phyloP scores from a whole-genome alignment of 495 filamentous ascomycete species.

The Aspergillus panamensis region DNA sequence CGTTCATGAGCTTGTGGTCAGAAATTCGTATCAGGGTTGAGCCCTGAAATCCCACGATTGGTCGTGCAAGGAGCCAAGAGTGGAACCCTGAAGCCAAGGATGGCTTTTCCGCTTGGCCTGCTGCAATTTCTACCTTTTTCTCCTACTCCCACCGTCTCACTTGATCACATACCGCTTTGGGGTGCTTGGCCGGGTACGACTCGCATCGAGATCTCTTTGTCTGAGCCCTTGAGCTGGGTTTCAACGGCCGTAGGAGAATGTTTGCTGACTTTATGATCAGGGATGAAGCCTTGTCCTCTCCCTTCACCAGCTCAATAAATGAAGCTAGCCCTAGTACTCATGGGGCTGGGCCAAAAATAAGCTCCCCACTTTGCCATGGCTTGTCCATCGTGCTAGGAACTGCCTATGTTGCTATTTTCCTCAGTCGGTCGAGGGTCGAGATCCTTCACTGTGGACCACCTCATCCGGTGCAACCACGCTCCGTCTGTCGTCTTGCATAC shows the following conservation, averaged over 20 bases:
- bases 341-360: neutral
- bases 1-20: constrained; percentile 21
- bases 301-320: neutral
- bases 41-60: neutral
- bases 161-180: neutral
- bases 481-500: neutral
- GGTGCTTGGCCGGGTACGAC: neutral
- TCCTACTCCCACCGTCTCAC: neutral
- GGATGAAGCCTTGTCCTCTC: neutral
- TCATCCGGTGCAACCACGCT: neutral
- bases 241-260: constrained; percentile 1
- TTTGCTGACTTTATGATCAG: neutral
- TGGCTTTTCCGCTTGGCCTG: neutral
- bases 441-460: neutral
- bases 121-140: neutral
- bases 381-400: neutral
- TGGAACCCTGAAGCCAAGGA: constrained; percentile 1
- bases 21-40: neutral
- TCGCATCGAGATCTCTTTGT: neutral
- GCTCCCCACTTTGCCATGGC: constrained; percentile 1
- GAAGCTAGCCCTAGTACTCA: neutral
- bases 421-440: neutral
- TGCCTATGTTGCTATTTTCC: neutral
- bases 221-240: neutral
- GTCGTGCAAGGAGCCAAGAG: neutral